phyloP scores from a whole-genome alignment of 768 basidiomycete genomes.

The Hydnomerulius pinastri region DNA sequence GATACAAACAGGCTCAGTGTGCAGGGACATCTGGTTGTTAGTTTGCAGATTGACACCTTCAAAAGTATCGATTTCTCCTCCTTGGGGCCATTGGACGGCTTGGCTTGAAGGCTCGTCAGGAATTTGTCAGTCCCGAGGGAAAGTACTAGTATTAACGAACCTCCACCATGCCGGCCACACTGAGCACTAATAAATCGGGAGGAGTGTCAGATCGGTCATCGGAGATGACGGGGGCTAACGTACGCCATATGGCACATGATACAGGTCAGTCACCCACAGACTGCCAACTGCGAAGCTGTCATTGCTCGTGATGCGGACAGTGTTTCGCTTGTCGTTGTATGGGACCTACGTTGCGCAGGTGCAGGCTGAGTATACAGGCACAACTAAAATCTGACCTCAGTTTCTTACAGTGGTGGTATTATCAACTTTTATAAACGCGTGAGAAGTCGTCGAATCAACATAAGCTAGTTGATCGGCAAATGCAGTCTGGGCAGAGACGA shows the following conservation, averaged over 20 bases:
- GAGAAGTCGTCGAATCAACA: slow-evolving; percentile 61
- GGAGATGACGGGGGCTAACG: slow-evolving; percentile 22
- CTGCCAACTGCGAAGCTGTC: slow-evolving; percentile 60
- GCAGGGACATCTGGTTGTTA: slow-evolving; percentile 72
- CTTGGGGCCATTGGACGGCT: slow-evolving; percentile 59
- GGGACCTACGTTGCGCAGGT: slow-evolving; percentile 20
- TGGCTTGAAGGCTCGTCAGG: slow-evolving; percentile 34
- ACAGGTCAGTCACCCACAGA: slow-evolving; percentile 64
- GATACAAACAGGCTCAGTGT: slow-evolving; percentile 54
- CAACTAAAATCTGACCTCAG: neutral
- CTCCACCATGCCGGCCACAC: slow-evolving; percentile 71
- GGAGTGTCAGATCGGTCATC: slow-evolving; percentile 4
- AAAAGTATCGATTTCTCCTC: slow-evolving; percentile 78
- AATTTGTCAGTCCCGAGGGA: neutral
- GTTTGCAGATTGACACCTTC: slow-evolving; percentile 75
- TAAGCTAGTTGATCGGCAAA: slow-evolving; percentile 55
- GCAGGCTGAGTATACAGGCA: neutral
- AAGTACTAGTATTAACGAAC: slow-evolving; percentile 5
- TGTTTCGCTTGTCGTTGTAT: slow-evolving; percentile 61
- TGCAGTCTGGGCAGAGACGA: slow-evolving; percentile 46
- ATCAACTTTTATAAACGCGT: slow-evolving; percentile 78
- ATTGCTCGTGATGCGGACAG: slow-evolving; percentile 61
- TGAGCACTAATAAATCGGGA: slow-evolving; percentile 49
- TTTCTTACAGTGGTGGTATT: slow-evolving; percentile 55
- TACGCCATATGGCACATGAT: slow-evolving; percentile 66